phyloP scores from a whole-genome alignment of 768 basidiomycete species.

The Leccinum longicurvipes region DNA sequence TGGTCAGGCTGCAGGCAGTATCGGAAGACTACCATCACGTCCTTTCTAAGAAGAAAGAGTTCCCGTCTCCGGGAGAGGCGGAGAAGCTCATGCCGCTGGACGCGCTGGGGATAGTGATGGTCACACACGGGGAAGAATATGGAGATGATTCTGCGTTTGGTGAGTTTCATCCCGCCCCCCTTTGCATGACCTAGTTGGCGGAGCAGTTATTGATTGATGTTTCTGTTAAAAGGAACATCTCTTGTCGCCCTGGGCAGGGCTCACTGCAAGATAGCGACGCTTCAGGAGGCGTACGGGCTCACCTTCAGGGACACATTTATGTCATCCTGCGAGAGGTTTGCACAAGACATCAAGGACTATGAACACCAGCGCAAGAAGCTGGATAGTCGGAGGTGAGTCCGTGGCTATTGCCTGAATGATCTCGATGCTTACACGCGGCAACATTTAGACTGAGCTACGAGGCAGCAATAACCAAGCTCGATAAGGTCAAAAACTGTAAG shows the following conservation, averaged over 20 bases:
- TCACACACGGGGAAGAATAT: constrained; percentile 78
- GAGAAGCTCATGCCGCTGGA: constrained; percentile 78
- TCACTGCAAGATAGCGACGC: constrained; percentile 78
- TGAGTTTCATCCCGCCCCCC: constrained; percentile 26
- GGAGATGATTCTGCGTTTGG: constrained; percentile 74
- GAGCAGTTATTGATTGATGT: background rate
- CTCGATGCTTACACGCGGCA: background rate
- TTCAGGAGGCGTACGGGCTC: constrained; percentile 79
- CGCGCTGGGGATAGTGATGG: constrained; percentile 82
- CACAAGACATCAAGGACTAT: constrained; percentile 80
- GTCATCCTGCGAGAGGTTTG: constrained; percentile 57
- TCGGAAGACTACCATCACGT: constrained; percentile 66
- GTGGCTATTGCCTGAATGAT: background rate
- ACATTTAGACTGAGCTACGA: constrained; percentile 67
- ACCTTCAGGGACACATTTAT: constrained; percentile 75
- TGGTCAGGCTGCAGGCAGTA: constrained; percentile 62
- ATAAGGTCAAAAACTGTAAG: constrained; percentile 66
- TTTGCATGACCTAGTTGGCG: background rate
- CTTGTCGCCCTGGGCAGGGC: constrained; percentile 76
- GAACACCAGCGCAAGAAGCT: constrained; percentile 79
- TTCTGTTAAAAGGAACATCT: constrained; percentile 52
- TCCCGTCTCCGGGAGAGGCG: constrained; percentile 52
- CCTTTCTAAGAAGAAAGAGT: constrained; percentile 74
- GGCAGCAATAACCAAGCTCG: constrained; percentile 64
- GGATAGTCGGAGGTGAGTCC: constrained; percentile 71